Evolutionary conservation across 1,284 basidiomycete genomes (phyloP), one percentile per base, ranked within the genome.

Genomic region (Trichosporon asahii): DNA sequence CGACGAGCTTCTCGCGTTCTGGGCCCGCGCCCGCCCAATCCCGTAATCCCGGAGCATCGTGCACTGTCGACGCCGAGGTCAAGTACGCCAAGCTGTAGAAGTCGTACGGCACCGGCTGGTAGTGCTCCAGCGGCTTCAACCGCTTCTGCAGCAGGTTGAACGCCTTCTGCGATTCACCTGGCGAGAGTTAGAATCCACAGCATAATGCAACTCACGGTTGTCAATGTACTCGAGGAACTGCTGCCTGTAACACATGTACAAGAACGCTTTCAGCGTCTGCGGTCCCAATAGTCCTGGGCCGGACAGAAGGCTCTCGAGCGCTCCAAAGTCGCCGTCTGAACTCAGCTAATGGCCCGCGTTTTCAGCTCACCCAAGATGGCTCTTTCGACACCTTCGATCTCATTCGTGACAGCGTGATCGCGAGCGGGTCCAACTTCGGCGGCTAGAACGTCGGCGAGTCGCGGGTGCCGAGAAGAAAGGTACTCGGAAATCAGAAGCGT

Each of bases 91-190:
- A 76, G 67, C 84, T 83, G 66, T 84, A 80, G 70, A 85, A 86
- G 75, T 86, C 85, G 68, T 83, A 84, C 0, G 85, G 82, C 33
- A 84, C 82, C 1, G 85, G 85, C 72, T 86, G 85, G 69, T 85
- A 86, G 70, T 86, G 85, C 68, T 86, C 85, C 18, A 86, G 77
- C 7, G 85, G 85, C 73, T 85, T 86, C 31, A 86, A 76, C 0
- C 85, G 78, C 70, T 86, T 86, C 66, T 83, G 83, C 18, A 86
- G 79, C 21, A 86, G 83, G 25, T 85, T 86, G 77, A 86, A 86
- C 1, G 85, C 85, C 66, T 82, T 82, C 66, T 82, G 81, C n/a
- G 79, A 80, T 74, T 82, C 81, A 25, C 80, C 80, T 80, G 66
- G n/a, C 2, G 11, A 21, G 44, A 21, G 64, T 65, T n/a, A 65